Base-by-base conservation (phyloP, 2,329 filamentous ascomycete species). In the Septoria linicola region DNA sequence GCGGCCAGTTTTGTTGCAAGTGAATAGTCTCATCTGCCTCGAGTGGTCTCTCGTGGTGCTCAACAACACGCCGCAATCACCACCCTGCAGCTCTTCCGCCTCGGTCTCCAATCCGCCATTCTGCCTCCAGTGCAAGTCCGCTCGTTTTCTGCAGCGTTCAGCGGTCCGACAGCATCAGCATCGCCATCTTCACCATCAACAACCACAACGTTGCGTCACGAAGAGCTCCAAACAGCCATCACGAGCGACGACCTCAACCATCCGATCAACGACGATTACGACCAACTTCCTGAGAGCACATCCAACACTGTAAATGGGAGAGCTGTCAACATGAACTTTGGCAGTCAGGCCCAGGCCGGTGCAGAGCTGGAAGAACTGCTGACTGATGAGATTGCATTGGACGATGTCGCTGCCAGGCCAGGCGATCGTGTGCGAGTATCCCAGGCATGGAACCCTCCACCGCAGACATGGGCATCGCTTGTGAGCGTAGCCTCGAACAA, bases 311-410 rank as follows among this genome's bases (percentile, higher is more conserved):
- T 36, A 27, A 41, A 52, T 52, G 53, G 43, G 41, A 42, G 41
- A 13, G 35, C 13, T n/a, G 36, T 23, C 14, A 48, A 27, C 20
- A 51, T 54, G 47, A 48, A 44, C 36, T 39, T 44, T 30, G 42
- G 41, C 51, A 55, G 40, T 67, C 72, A 56, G 88, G 87, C 35
- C 77, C 81, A 42, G 83, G 89, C 64, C 77, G 96, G 48, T 78
- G 84, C 60, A 31, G 51, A 47, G 30, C 46, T 54, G 16, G 45
- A 41, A 17, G 84, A 90, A 59, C 87, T 96, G 61, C 82, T 85
- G 68, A 92, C 90, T 59, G 89, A 96, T 45, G 62, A 63, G 60
- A 76, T 99, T 41, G 89, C 89, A 4, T 97, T 99, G 71, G 80
- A 87, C 59, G 82, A 87, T 44, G 73, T 95, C 37, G 83, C 88